Evolutionary conservation across 768 basidiomycete species (phyloP), one percentile per base, ranked within the genome.

Genomic region (Kwoniella botswanensis): DNA sequence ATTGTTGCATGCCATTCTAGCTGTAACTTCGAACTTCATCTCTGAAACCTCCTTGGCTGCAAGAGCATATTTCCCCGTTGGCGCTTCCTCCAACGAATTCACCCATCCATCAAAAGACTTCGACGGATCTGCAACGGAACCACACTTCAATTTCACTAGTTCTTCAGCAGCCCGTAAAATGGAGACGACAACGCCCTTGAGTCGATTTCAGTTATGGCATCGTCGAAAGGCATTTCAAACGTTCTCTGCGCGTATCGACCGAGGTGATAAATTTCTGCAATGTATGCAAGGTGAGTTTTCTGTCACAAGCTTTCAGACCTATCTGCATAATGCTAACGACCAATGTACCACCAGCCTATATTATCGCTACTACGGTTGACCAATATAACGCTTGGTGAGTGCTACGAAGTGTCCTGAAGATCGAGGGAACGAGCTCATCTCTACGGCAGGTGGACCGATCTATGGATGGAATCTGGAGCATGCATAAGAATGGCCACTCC

Each of bases 381-480:
- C 68, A 70, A 54, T 76, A 71, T 44, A 80, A 80, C 63, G 79
- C 73, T n/a, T 80, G 79, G 78, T 75, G 57, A 41, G 73, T 63
- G 13, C 3, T 46, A 0, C 18, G 43, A 41, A 64, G 24, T 52
- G 12, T 21, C 54, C 11, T 22, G 1, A 35, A 41, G 24, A 52
- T 29, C 18, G 3, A 22, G 10, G 4, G 57, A 26, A 15, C 21
- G 15, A 46, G 46, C 22, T 42, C 5, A 12, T 5, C 60, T 17
- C 11, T 15, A 22, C 17, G 1, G 4, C 35, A 71, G 70, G 74
- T 79, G 77, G 75, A 73, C 75, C 3, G 79, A 80, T 68, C 52
- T 78, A 18, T 78, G 79, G 79, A 68, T 77, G 65, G 71, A 76
- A 43, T 59, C 72, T 12, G 77, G 75, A 13, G 35, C 64, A 15